These are phyloP conservation scores for Batrachochytrium dendrobatidis DNA, from an alignment of 371 early-diverging fungal genomes.

Conservation along the genomic window DNA sequence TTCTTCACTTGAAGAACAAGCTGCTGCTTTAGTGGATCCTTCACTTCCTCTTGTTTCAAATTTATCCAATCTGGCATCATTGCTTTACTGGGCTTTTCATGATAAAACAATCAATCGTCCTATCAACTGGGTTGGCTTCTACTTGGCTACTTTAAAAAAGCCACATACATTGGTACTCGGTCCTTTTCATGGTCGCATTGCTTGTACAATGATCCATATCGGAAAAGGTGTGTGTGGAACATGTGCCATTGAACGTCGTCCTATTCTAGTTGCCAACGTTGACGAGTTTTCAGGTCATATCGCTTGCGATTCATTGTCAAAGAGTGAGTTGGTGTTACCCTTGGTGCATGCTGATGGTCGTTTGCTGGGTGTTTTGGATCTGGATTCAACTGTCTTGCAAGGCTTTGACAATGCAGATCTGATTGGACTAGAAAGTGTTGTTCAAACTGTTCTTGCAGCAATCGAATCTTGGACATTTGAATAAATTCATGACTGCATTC, in stretches of 20 bases:
- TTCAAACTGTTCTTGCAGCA: slow-evolving; percentile 13
- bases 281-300: slow-evolving; percentile 85
- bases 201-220: slow-evolving; percentile 76
- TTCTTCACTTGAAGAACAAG: slow-evolving; percentile 17
- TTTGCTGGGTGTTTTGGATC: slow-evolving; percentile 75
- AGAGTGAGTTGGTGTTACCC: slow-evolving; percentile 87
- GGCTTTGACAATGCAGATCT: slow-evolving; percentile 74
- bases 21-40: slow-evolving; percentile 28
- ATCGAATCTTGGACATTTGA: not conserved
- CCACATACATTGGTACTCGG: slow-evolving; percentile 57
- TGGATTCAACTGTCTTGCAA: slow-evolving; percentile 66
- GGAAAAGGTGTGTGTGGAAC: slow-evolving; percentile 88
- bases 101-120: slow-evolving; percentile 58
- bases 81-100: slow-evolving; percentile 69
- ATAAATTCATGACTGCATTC: not conserved
- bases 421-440: slow-evolving; percentile 64
- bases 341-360: slow-evolving; percentile 42
- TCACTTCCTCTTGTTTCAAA: slow-evolving; percentile 54
- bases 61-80: slow-evolving; percentile 70
- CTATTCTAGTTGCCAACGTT: slow-evolving; percentile 68
- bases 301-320: slow-evolving; percentile 83
- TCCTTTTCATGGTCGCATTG: slow-evolving; percentile 88
- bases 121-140: slow-evolving; percentile 90
- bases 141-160: slow-evolving; percentile 32
- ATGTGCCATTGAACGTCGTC: slow-evolving; percentile 48